phyloP scores from a whole-genome alignment of 2,329 filamentous ascomycete species.

The Colletotrichum sublineola region DNA sequence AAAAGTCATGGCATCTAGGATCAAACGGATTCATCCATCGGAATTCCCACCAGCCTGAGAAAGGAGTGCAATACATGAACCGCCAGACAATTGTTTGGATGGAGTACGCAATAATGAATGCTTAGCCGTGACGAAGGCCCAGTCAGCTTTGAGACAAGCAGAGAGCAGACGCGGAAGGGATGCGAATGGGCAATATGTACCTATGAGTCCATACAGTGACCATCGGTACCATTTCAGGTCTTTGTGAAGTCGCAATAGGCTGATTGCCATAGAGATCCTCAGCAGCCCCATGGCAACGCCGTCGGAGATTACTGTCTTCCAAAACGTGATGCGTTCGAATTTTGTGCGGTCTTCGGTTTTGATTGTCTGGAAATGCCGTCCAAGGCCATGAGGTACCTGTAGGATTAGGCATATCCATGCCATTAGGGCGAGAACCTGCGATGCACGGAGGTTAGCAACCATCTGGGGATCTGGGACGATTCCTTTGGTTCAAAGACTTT shows the following conservation, averaged over 20 bases:
- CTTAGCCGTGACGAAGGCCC: background rate
- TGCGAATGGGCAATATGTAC: slow-evolving; percentile 13
- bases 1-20: slow-evolving; percentile 43
- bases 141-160: background rate
- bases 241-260: slow-evolving; percentile 43
- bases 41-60: slow-evolving; percentile 47
- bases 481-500: background rate
- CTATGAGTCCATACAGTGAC: slow-evolving; percentile 44
- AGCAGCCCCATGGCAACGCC: slow-evolving; percentile 45
- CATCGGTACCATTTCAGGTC: slow-evolving; percentile 45
- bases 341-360: slow-evolving; percentile 35
- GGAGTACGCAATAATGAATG: slow-evolving; percentile 43
- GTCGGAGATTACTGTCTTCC: slow-evolving; percentile 45
- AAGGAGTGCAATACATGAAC: slow-evolving; percentile 46
- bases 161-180: background rate
- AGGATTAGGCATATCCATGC: slow-evolving; percentile 46
- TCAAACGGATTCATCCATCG: slow-evolving; percentile 46
- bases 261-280: slow-evolving; percentile 45
- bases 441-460: background rate
- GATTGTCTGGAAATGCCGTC: slow-evolving; percentile 42
- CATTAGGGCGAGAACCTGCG: slow-evolving; percentile 40
- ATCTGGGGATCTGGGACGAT: no score
- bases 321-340: slow-evolving; percentile 45
- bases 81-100: slow-evolving; percentile 44
- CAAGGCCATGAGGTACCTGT: slow-evolving; percentile 45